These are phyloP conservation scores for Chloris gayana DNA, from an alignment of 176 grass and related monocot species.

Conservation along the genomic window DNA sequence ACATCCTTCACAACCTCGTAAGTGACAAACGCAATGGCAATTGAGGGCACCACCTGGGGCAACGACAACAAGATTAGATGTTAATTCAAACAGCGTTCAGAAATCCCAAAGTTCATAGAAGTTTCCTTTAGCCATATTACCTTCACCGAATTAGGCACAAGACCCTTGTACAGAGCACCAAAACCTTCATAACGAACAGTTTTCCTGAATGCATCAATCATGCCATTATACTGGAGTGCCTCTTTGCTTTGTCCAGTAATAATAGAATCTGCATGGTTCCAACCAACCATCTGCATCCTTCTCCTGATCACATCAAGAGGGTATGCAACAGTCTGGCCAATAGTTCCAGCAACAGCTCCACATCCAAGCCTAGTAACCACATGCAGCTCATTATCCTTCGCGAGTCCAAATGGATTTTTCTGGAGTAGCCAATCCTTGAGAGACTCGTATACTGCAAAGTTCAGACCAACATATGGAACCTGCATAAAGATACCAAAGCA, in stretches of 20 bases:
- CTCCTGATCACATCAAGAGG: constrained; percentile 95
- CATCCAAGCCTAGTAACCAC: constrained; percentile 82
- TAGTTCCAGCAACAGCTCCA: constrained; percentile 82
- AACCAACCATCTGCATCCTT: constrained; percentile 99
- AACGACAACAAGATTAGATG: not conserved
- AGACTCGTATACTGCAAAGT: constrained; percentile 95
- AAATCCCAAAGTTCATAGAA: not conserved
- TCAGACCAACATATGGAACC: constrained; percentile 96
- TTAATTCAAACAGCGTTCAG: not conserved
- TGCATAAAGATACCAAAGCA: constrained; percentile 40
- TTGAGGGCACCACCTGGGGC: constrained; percentile 87
- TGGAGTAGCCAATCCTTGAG: constrained; percentile 87
- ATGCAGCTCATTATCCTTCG: constrained; percentile 70
- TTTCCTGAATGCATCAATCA: constrained; percentile 93
- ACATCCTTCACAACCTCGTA: constrained; percentile 96
- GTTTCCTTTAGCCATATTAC: constrained; percentile 30
- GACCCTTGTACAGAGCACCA: constrained; percentile 96
- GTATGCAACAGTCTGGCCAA: constrained; percentile 97
- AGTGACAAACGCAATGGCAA: constrained; percentile 96
- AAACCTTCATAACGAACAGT: constrained; percentile 87
- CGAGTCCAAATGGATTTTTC: constrained; percentile 68
- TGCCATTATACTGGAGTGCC: constrained; percentile 78
- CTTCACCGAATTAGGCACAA: constrained; percentile 97
- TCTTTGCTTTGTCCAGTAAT: constrained; percentile 68
- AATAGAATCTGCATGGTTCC: constrained; percentile 87